These are phyloP conservation scores for Penicillium hesseltinei DNA, from an alignment of 2,329 filamentous ascomycete species.

Conservation along the genomic window DNA sequence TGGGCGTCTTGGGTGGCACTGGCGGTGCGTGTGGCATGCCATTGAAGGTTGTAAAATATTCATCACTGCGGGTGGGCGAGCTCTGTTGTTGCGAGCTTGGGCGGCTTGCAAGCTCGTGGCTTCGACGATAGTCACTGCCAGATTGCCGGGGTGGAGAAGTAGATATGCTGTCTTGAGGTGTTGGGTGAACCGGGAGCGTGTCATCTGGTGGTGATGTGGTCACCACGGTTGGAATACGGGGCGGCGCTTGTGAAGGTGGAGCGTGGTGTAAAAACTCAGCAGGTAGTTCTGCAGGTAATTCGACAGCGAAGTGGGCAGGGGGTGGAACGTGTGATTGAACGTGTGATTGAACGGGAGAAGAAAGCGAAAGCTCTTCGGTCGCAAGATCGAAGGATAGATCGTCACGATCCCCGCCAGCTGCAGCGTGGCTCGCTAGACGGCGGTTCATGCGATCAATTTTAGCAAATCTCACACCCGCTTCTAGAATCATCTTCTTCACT, in stretches of 20 bases:
- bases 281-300: conserved; percentile 62
- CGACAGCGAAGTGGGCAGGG: conserved; percentile 52
- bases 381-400: conserved; percentile 31
- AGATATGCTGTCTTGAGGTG: conserved; percentile 27
- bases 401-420: conserved; percentile 30
- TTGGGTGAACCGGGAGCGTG: conserved; percentile 29
- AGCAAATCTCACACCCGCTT: conserved; percentile 75
- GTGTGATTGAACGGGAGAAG: conserved; percentile 25
- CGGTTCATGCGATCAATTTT: conserved; percentile 76
- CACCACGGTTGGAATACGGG: conserved; percentile 17
- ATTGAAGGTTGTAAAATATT: conserved; percentile 26
- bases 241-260: conserved; percentile 17
- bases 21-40: conserved; percentile 66
- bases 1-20: conserved; percentile 73
- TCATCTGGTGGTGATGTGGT: conserved; percentile 31
- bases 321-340: conserved; percentile 38
- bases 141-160: conserved; percentile 29
- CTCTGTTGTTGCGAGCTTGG: conserved; percentile 28
- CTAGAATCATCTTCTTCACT: conserved; percentile 73
- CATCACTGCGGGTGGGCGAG: conserved; percentile 39
- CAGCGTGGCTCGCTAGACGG: conserved; percentile 57
- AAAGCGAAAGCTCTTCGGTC: conserved; percentile 25
- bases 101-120: conserved; percentile 35
- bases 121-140: conserved; percentile 35
- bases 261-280: conserved; percentile 45